Evolutionary conservation across 2,329 filamentous ascomycete species (phyloP).

Genomic region (Westerdykella ornata): DNA sequence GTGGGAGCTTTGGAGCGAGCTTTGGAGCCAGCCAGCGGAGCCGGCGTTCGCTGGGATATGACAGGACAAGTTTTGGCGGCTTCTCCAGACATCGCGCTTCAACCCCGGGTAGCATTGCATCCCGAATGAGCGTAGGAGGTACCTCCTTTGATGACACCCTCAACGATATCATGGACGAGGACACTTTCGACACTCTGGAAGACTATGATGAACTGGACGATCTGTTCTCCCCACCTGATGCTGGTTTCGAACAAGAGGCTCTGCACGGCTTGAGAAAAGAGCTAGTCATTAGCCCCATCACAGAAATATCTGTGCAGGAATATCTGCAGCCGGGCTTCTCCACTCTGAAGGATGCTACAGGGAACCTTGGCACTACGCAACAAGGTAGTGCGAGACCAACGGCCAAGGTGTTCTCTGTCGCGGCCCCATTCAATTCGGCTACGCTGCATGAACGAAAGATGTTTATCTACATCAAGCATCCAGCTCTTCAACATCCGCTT

Average conservation of each 20-base stretch:
- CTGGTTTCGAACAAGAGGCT: slow-evolving; percentile 24
- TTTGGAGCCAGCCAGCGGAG: slow-evolving; percentile 52
- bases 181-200: slow-evolving; percentile 35
- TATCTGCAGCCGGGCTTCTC: slow-evolving; percentile 26
- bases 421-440: slow-evolving; percentile 34
- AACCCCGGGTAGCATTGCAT: slow-evolving; percentile 44
- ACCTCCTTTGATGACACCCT: slow-evolving; percentile 35
- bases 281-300: slow-evolving; percentile 32
- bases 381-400: slow-evolving; percentile 8
- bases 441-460: slow-evolving; percentile 34
- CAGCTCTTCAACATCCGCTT: slow-evolving; percentile 26
- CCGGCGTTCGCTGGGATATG: slow-evolving; percentile 66
- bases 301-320: slow-evolving; percentile 27
- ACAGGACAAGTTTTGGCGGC: slow-evolving; percentile 54
- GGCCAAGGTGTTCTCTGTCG: slow-evolving; percentile 24
- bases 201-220: slow-evolving; percentile 38
- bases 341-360: slow-evolving; percentile 15
- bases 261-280: slow-evolving; percentile 37
- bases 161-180: slow-evolving; percentile 35
- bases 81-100: slow-evolving; percentile 48
- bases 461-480: slow-evolving; percentile 34
- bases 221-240: slow-evolving; percentile 30
- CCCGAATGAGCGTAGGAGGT: slow-evolving; percentile 34
- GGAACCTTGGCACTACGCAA: neutral
- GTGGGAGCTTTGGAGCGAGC: slow-evolving; percentile 39